Evolutionary conservation across 768 basidiomycete genomes (phyloP).

Genomic region (Gyrodon lividus): DNA sequence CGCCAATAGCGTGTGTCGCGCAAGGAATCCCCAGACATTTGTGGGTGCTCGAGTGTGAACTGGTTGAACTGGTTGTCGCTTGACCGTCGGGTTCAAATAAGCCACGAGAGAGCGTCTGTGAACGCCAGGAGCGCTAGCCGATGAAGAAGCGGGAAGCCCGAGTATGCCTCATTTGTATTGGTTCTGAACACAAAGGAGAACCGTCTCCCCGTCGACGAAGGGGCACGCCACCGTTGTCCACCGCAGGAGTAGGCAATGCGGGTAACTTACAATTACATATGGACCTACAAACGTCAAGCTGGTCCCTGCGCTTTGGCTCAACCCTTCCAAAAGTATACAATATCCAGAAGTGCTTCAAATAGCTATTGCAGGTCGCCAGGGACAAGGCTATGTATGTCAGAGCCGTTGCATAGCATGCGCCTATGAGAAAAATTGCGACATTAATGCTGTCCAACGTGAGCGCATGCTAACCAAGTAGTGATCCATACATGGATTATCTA

Average conservation of each 20-base stretch:
- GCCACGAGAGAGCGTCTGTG: background rate
- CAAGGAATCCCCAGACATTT: conserved; percentile 17
- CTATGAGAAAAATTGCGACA: background rate
- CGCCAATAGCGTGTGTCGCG: conserved; percentile 25
- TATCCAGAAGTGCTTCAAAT: background rate
- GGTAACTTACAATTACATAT: background rate
- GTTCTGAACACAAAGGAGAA: conserved; percentile 5
- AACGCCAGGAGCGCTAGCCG: background rate
- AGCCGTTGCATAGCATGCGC: background rate
- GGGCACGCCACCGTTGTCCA: background rate
- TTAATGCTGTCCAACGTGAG: background rate
- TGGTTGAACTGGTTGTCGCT: background rate
- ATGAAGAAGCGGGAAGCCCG: background rate
- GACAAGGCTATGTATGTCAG: conserved; percentile 6
- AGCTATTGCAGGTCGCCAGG: conserved; percentile 1
- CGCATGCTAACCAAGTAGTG: background rate
- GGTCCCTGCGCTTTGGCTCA: conserved; percentile 7
- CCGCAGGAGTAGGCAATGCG: conserved; percentile 1
- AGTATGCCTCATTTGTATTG: conserved; percentile 7
- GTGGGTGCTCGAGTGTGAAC: background rate
- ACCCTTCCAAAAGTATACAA: conserved; percentile 21
- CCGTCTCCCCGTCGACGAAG: background rate
- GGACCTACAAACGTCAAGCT: conserved; percentile 25
- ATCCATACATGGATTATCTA: background rate
- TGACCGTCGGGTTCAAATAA: background rate